These are phyloP conservation scores for Hypomontagnella monticulosa DNA, from an alignment of 495 filamentous ascomycete genomes.

Conservation along the genomic window DNA sequence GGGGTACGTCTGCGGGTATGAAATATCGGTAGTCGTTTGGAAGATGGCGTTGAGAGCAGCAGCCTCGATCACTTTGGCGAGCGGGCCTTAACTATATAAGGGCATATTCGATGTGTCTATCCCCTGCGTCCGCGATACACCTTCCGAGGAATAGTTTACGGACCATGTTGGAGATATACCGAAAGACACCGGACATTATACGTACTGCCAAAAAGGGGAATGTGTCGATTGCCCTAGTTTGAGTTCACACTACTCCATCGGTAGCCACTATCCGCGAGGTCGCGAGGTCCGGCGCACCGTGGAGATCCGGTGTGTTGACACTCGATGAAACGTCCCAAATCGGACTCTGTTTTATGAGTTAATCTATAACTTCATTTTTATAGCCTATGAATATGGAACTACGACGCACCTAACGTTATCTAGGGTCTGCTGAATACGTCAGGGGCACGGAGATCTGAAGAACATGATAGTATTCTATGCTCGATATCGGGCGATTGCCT, in stretches of 20 bases:
- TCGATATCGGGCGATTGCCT: no score
- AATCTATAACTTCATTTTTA: no score
- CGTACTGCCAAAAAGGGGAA: slow-evolving; percentile 30
- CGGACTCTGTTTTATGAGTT: no score
- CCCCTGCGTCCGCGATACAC: neutral
- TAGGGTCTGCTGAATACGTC: no score
- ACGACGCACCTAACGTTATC: no score
- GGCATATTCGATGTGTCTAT: slow-evolving; percentile 9
- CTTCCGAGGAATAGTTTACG: slow-evolving; percentile 35
- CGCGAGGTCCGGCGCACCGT: slow-evolving; percentile 40
- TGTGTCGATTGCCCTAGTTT: slow-evolving; percentile 19
- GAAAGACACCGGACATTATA: slow-evolving; percentile 51
- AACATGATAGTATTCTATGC: no score
- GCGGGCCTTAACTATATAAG: slow-evolving; percentile 39
- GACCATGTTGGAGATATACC: slow-evolving; percentile 61
- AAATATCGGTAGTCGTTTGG: neutral
- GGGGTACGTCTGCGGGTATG: neutral
- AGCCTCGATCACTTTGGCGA: neutral
- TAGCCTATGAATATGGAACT: no score
- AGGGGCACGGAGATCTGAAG: no score
- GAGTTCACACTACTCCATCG: slow-evolving; percentile 17
- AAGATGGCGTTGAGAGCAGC: neutral
- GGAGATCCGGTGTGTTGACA: slow-evolving; percentile 1
- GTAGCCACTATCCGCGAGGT: slow-evolving; percentile 18
- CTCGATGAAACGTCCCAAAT: neutral